A percentile compares a stretch with the other conserved stretches of the same genome.
These are phyloP conservation scores for Babesia bovis DNA, from an alignment of 169 alveolate genomes.

Conservation along the genomic window DNA sequence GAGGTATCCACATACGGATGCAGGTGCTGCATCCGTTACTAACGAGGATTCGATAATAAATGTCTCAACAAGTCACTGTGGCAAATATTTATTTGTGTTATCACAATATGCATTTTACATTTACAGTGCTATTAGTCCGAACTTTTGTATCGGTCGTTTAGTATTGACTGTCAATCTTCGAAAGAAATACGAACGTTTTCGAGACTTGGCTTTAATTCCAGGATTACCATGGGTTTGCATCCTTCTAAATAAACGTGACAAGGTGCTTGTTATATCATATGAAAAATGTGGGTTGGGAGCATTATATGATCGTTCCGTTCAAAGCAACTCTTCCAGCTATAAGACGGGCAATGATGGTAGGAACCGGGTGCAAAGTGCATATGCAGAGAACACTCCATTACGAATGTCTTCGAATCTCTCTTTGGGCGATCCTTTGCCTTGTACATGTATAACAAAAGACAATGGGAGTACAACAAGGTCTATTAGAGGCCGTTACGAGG, in stretches of 20 bases:
- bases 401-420: not conserved
- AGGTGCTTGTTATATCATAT: conserved; percentile 34
- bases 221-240: conserved; percentile 25
- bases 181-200: conserved; percentile 21
- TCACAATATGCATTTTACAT: conserved; percentile 22
- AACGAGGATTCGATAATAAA: conserved; percentile 1
- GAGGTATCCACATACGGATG: not conserved
- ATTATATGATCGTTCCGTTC: not conserved
- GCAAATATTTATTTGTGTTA: conserved; percentile 39
- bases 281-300: not conserved
- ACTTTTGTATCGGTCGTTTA: conserved; percentile 37
- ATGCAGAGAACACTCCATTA: not conserved
- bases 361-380: not conserved
- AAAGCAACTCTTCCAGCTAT: not conserved
- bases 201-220: conserved; percentile 40
- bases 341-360: not conserved
- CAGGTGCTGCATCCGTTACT: not conserved
- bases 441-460: not conserved
- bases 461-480: not conserved
- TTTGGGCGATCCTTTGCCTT: not conserved
- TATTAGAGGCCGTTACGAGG: conserved; percentile 1
- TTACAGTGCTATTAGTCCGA: conserved; percentile 43
- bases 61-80: conserved; percentile 43
- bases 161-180: not conserved
- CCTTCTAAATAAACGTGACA: conserved; percentile 39